phyloP scores from a whole-genome alignment of 1,284 basidiomycete genomes.

The Bjerkandera adusta region DNA sequence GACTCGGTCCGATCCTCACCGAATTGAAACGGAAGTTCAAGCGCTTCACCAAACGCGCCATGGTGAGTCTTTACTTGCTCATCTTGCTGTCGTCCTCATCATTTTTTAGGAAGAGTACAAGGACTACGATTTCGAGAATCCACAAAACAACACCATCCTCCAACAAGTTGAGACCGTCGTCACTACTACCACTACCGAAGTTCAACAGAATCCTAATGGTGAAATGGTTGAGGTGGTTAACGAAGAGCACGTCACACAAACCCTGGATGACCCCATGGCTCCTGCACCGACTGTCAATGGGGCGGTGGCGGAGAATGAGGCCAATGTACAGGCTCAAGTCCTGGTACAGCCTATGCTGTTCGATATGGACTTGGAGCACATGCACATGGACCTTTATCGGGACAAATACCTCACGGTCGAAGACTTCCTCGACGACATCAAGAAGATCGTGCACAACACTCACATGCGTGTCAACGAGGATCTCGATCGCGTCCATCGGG shows the following conservation, averaged over 20 bases:
- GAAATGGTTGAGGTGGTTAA: conserved; percentile 42
- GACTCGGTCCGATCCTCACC: conserved; percentile 82
- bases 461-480: conserved; percentile 65
- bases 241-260: conserved; percentile 26
- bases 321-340: conserved; percentile 19
- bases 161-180: conserved; percentile 31
- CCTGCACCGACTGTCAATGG: conserved; percentile 4
- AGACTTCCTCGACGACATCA: conserved; percentile 86
- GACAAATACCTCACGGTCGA: conserved; percentile 86
- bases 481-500: conserved; percentile 74
- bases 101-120: conserved; percentile 68
- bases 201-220: conserved; percentile 41
- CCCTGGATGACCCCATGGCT: conserved; percentile 20
- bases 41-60: conserved; percentile 82
- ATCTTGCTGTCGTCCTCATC: neutral
- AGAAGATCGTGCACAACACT: conserved; percentile 90
- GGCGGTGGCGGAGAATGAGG: conserved; percentile 13
- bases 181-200: conserved; percentile 37
- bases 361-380: conserved; percentile 89
- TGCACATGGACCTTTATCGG: conserved; percentile 86
- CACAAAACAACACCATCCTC: conserved; percentile 3
- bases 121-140: conserved; percentile 45
- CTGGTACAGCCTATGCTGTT: conserved; percentile 44
- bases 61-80: conserved; percentile 46
- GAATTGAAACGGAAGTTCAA: conserved; percentile 95